These are phyloP conservation scores for Cladophialophora psammophila DNA, from an alignment of 2,329 filamentous ascomycete species.

Conservation along the genomic window DNA sequence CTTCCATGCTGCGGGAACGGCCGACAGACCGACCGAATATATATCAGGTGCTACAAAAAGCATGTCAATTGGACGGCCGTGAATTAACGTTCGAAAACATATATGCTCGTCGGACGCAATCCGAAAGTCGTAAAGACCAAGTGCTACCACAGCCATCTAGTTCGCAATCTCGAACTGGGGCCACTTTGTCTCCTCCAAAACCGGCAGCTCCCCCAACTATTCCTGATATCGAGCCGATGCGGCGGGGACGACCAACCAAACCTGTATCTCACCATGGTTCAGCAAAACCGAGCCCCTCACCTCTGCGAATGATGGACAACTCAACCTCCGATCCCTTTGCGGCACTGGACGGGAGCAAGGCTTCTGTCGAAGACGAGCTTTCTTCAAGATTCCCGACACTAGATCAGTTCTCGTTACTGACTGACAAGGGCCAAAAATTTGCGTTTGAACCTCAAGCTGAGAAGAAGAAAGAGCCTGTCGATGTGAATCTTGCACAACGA, in stretches of 20 bases:
- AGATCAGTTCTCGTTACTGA: slow-evolving; percentile 89
- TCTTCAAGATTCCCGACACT: slow-evolving; percentile 86
- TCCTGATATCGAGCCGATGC: slow-evolving; percentile 92
- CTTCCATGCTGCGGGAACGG: slow-evolving; percentile 87
- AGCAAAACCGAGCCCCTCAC: slow-evolving; percentile 70
- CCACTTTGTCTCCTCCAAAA: slow-evolving; percentile 76
- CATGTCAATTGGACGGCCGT: slow-evolving; percentile 86
- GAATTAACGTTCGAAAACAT: slow-evolving; percentile 90
- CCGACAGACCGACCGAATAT: slow-evolving; percentile 85
- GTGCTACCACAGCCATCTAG: slow-evolving; percentile 65
- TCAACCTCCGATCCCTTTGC: slow-evolving; percentile 78
- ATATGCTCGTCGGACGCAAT: slow-evolving; percentile 69
- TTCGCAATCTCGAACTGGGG: slow-evolving; percentile 72
- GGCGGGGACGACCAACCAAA: slow-evolving; percentile 77
- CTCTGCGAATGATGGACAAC: slow-evolving; percentile 70
- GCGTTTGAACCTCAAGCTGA: slow-evolving; percentile 73
- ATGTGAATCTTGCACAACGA: slow-evolving; percentile 67
- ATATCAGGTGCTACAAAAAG: slow-evolving; percentile 87
- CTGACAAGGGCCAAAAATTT: slow-evolving; percentile 83
- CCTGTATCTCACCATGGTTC: slow-evolving; percentile 55
- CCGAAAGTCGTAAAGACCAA: slow-evolving; percentile 68
- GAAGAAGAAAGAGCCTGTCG: slow-evolving; percentile 54
- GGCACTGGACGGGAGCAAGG: slow-evolving; percentile 75
- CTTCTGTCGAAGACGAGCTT: slow-evolving; percentile 72
- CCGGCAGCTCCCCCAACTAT: slow-evolving; percentile 69